Conservation (phyloP, 2,329 filamentous ascomycete genomes). For the Didymella pinodella region DNA sequence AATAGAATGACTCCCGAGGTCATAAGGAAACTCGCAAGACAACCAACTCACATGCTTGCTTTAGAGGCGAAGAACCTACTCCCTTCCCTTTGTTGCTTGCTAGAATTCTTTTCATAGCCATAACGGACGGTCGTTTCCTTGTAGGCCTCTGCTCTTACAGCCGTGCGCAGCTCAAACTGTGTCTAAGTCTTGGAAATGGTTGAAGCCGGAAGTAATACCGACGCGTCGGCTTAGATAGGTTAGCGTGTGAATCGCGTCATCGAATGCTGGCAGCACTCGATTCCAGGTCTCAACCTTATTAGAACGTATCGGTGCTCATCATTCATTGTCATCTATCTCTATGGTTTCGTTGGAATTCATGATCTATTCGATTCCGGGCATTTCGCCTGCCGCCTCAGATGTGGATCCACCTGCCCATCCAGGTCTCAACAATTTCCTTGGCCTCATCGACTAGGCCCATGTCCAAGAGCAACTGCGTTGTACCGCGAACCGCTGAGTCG, state of each 20-base stretch:
- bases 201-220: not conserved
- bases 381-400: not conserved
- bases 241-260: slow-evolving; percentile 17
- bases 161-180: too few relatives aligned
- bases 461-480: slow-evolving; percentile 69
- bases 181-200: not conserved
- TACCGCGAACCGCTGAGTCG: slow-evolving; percentile 71
- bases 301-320: not conserved
- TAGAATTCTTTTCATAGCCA: too few relatives aligned
- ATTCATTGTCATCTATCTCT: not conserved
- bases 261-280: not conserved
- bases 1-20: too few relatives aligned
- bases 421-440: slow-evolving; percentile 68
- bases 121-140: too few relatives aligned
- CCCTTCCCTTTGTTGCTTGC: too few relatives aligned
- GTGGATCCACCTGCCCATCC: slow-evolving; percentile 74
- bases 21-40: too few relatives aligned
- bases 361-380: not conserved
- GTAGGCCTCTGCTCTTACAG: too few relatives aligned
- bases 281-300: not conserved
- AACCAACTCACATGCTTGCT: too few relatives aligned
- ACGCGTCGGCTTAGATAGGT: not conserved
- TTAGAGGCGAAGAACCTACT: too few relatives aligned
- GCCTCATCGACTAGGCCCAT: slow-evolving; percentile 74
- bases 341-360: not conserved